Conservation (phyloP, 129 eudicot species). For the Gnaphalium uliginosum region DNA sequence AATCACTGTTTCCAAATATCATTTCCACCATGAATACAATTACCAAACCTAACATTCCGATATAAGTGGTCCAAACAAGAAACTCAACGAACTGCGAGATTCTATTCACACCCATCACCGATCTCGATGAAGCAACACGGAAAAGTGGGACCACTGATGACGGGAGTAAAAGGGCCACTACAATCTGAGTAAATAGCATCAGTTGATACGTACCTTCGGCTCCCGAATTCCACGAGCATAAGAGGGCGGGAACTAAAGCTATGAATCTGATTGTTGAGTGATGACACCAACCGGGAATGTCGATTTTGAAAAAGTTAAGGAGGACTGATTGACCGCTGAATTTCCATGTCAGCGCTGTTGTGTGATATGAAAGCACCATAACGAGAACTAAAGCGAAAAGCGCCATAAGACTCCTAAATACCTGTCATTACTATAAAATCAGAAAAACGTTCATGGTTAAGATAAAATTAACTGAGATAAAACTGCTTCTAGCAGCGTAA, state of each 20-base stretch:
- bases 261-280: conserved; percentile 69
- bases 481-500: conserved; percentile 18
- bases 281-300: conserved; percentile 90
- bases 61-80: conserved; percentile 47
- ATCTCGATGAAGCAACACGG: conserved; percentile 71
- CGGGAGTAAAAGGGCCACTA: conserved; percentile 83
- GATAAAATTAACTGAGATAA: not conserved
- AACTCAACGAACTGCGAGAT: conserved; percentile 61
- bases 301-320: conserved; percentile 55
- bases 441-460: conserved; percentile 14
- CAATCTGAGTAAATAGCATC: conserved; percentile 64
- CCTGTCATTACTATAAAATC: conserved; percentile 43
- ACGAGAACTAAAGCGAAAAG: conserved; percentile 64
- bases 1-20: conserved; percentile 80
- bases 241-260: conserved; percentile 70
- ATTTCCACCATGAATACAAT: conserved; percentile 69
- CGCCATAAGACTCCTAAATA: conserved; percentile 56
- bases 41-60: conserved; percentile 70
- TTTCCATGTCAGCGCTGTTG: conserved; percentile 70
- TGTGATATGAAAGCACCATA: conserved; percentile 66
- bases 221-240: conserved; percentile 66
- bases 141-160: conserved; percentile 88
- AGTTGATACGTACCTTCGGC: conserved; percentile 92
- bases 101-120: conserved; percentile 74
- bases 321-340: conserved; percentile 59